Conservation (phyloP, 2,329 filamentous ascomycete species). For the Trichoderma harzianum region DNA sequence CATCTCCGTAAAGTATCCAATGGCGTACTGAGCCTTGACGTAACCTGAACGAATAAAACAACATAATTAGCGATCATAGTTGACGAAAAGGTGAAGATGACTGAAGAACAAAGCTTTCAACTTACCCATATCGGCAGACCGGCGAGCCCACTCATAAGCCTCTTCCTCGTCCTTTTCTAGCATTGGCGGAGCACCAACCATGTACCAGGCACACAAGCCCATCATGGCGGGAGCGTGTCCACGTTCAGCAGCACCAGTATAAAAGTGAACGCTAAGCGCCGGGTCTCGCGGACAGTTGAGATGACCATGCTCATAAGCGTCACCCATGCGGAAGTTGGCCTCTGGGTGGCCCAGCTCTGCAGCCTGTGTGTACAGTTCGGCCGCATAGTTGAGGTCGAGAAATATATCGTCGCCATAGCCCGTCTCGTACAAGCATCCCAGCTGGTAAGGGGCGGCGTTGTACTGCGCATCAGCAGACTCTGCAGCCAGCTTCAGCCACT, state of each 20-base stretch:
- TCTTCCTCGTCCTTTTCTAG: constrained; percentile 94
- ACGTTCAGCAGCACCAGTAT: constrained; percentile 83
- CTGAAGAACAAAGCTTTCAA: background rate
- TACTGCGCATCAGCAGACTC: constrained; percentile 90
- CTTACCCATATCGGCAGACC: constrained; percentile 81
- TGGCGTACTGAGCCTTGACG: constrained; percentile 81
- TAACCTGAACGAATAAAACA: constrained; percentile 46
- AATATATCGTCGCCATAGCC: constrained; percentile 96
- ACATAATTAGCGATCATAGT: constrained; percentile 17
- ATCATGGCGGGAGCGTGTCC: constrained; percentile 91
- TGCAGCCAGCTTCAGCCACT: constrained; percentile 91
- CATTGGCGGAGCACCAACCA: constrained; percentile 88
- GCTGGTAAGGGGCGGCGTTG: constrained; percentile 86
- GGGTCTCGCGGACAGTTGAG: constrained; percentile 86
- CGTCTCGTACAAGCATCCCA: constrained; percentile 82
- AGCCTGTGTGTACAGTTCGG: constrained; percentile 89
- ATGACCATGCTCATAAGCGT: constrained; percentile 91
- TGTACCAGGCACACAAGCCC: constrained; percentile 97
- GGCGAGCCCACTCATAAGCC: constrained; percentile 92
- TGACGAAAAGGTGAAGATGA: background rate
- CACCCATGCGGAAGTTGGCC: constrained; percentile 84
- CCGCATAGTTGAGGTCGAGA: constrained; percentile 83
- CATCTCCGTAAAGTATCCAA: constrained; percentile 98
- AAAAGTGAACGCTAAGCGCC: constrained; percentile 93
- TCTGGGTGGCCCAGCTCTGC: constrained; percentile 88